Evolutionary conservation across 768 basidiomycete species (phyloP), one percentile per base, ranked within the genome.

Genomic region (Boletus subparvulus): DNA sequence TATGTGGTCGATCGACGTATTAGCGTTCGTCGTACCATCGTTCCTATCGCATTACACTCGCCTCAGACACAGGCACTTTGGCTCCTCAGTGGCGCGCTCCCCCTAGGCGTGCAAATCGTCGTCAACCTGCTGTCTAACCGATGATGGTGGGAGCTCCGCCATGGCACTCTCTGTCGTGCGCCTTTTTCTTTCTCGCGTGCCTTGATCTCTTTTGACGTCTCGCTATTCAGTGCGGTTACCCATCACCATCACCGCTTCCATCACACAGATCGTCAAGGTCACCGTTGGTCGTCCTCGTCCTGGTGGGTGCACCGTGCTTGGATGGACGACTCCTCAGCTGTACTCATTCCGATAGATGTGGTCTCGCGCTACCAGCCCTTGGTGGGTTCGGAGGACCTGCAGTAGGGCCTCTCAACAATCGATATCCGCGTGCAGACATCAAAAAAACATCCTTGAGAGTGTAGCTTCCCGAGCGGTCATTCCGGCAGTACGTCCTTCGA

Each of bases 401-500:
- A 75, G 1, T 94, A 80, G 63, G 90, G 90, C 0, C 76, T 98
- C 10, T 84, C 89, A 2, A 85, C 79, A 10, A 78, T 77, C 39
- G 78, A 80, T 6, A 83, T 95, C 52, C 98, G 96, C 72, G 91
- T 91, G 0, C 87, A 88, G 65, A 77, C 83, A 10, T 76, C 87
- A 21, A 52, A 66, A 69, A 19, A 57, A 64, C 14, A 77, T 86
- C 16, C 70, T 94, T 47, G 77, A 80, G 28, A 89, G 76, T 82
- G 89, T 55, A 94, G 92, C 66, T 97, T 98, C 73, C 89, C 88
- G 5, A 92, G 90, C 39, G 95, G 95, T 1, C 94, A 96, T 71
- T 87, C 91, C 4, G 93, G 91, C 65, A 58, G 93, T 94, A 73
- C 54, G 88, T 74, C 43, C 13, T 1, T 43, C 28, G 37, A 21